A percentile compares a stretch with the other conserved stretches of the same genome.
phyloP scores from a whole-genome alignment of 73 alveolate genomes.

The Tetrahymena elliotti region DNA sequence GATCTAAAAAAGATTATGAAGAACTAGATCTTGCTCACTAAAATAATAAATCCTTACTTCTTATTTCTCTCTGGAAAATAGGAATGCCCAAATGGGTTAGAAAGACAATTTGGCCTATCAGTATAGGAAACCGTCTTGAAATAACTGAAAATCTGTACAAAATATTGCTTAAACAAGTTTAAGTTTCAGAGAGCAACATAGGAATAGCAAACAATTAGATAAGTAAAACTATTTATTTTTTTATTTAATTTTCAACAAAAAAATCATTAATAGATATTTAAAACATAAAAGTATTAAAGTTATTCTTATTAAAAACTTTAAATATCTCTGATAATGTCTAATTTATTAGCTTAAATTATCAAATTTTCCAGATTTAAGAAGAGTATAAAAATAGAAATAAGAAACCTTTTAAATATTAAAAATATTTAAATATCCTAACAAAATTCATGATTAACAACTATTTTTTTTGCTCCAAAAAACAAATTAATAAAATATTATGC shows the following conservation, averaged over 20 bases:
- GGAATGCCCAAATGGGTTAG: slow-evolving; percentile 88
- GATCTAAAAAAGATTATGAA: not conserved
- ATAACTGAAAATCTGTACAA: slow-evolving; percentile 66
- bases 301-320: too few species aligned
- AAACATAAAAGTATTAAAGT: too few species aligned
- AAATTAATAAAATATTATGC: too few species aligned
- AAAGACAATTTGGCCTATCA: slow-evolving; percentile 76
- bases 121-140: slow-evolving; percentile 65
- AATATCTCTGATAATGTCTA: too few species aligned
- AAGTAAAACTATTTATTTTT: slow-evolving; percentile 11
- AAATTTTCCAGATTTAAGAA: too few species aligned
- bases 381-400: too few species aligned
- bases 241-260: slow-evolving; percentile 22
- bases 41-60: slow-evolving; percentile 8
- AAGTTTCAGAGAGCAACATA: slow-evolving; percentile 7
- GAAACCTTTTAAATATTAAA: too few species aligned
- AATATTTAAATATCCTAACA: too few species aligned
- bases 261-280: too few species aligned
- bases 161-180: slow-evolving; percentile 45
- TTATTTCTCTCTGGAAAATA: slow-evolving; percentile 59
- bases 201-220: slow-evolving; percentile 1
- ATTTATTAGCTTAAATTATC: too few species aligned
- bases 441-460: too few species aligned
- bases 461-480: too few species aligned
- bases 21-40: not conserved